These are phyloP conservation scores for Ramularia endophylla DNA, from an alignment of 2,329 filamentous ascomycete species.

Conservation along the genomic window DNA sequence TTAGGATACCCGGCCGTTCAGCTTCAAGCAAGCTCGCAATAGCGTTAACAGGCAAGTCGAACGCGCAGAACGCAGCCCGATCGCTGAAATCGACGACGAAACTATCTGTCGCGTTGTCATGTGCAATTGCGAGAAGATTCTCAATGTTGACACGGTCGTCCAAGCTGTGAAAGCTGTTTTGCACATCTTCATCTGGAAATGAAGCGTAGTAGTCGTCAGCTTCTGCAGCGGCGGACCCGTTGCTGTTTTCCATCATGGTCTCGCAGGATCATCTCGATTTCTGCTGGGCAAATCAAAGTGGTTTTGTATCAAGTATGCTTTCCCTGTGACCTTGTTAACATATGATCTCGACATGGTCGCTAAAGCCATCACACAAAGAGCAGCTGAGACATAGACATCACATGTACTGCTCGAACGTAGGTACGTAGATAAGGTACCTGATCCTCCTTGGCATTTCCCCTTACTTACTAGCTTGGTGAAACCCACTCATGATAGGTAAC, in stretches of 20 bases:
- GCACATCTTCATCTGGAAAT: slow-evolving; percentile 12
- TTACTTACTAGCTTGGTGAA: neutral
- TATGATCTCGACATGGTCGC: too few species aligned
- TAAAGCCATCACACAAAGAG: too few species aligned
- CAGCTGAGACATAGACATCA: too few species aligned
- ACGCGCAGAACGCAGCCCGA: slow-evolving; percentile 50
- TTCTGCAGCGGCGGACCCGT: slow-evolving; percentile 5
- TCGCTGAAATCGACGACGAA: slow-evolving; percentile 62
- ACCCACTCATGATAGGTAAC: too few species aligned
- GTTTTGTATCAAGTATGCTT: too few species aligned
- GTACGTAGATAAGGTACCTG: too few species aligned
- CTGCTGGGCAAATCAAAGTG: too few species aligned
- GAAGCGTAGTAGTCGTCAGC: slow-evolving; percentile 17
- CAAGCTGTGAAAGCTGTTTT: slow-evolving; percentile 46
- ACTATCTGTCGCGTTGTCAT: slow-evolving; percentile 44
- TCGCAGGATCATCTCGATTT: too few species aligned
- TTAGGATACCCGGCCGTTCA: slow-evolving; percentile 44
- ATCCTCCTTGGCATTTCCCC: neutral
- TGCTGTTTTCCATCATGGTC: slow-evolving; percentile 8
- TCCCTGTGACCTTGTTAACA: slow-evolving; percentile 3
- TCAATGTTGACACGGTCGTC: slow-evolving; percentile 47
- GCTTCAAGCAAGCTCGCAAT: slow-evolving; percentile 36
- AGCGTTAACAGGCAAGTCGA: slow-evolving; percentile 44
- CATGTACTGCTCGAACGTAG: neutral
- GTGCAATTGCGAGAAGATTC: slow-evolving; percentile 38